Base-by-base conservation (phyloP, 257 asterid species). In the Solanum corneliomulleri region DNA sequence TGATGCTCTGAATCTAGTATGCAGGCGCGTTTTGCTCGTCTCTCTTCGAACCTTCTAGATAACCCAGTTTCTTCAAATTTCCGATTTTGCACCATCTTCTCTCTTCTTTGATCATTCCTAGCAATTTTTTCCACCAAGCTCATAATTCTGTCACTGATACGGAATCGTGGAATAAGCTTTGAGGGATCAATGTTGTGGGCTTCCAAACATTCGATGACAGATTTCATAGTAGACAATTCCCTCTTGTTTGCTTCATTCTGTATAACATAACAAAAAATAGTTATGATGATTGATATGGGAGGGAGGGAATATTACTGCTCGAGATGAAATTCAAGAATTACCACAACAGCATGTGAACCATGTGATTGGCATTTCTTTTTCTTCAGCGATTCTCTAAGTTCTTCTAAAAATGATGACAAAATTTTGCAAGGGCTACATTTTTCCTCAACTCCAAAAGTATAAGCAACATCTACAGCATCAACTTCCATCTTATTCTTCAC, bases 231-330 rank as follows among this genome's bases (percentile, higher is more conserved):
- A 77, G 91, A 89, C 87, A 96, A 87, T 41, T 92, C 94, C 87
- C 89, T 94, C 94, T 89, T 94, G 83, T 95, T 96, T 84, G 94
- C 94, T 83, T 94, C 95, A 74, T 89, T 89, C 98, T 95, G 95
- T 92, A 77, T 77, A 29, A 44, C 4, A 45, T 77, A 44, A 77
- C 62, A 44, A 86, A 33, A 23, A 47, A n/a, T 33, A 90, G 69
- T 41, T 83, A 23, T 85, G 82, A 74, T 87, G 74, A 9, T 15
- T 56, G 35, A 70, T 76, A 77, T 77, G 62, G 62, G 66, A 16
- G 64, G 14, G 5, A 14, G 76, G 42, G 58, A 15, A 31, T 72
- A 20, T 23, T 21, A 74, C 33, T 82, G 64, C 35, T 74, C 29
- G 72, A 66, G 72, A 78, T 41, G 56, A 25, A 25, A 44, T 60